A percentile compares a stretch with the other conserved stretches of the same genome.
Conservation (phyloP, 2,329 filamentous ascomycete species). For the Cytospora mali region DNA sequence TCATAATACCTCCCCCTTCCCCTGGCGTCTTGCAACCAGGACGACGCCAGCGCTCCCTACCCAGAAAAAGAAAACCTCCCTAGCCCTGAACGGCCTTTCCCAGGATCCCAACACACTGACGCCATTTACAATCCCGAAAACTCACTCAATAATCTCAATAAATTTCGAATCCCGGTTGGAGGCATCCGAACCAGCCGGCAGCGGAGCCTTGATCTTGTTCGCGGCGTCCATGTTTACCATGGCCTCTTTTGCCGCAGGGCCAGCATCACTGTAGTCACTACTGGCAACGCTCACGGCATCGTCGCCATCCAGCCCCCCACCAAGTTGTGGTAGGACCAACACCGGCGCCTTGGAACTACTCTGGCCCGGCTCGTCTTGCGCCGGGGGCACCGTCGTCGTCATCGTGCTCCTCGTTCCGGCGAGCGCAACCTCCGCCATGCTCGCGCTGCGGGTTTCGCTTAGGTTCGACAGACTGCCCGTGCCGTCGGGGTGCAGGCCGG, state of each 20-base stretch:
- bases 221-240: not conserved
- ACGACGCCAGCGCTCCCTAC: not conserved
- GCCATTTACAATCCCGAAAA: not conserved
- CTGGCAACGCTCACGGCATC: slow-evolving; percentile 32
- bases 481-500: slow-evolving; percentile 27
- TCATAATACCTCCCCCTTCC: not conserved
- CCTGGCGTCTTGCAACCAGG: not conserved
- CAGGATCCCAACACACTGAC: not conserved
- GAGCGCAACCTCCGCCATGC: slow-evolving; percentile 41
- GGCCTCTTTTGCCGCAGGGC: not conserved
- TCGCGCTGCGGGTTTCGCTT: slow-evolving; percentile 29
- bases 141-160: slow-evolving; percentile 48
- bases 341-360: slow-evolving; percentile 3
- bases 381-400: slow-evolving; percentile 16
- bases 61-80: not conserved
- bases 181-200: slow-evolving; percentile 39
- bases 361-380: slow-evolving; percentile 26
- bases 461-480: slow-evolving; percentile 40
- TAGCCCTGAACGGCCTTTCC: not conserved
- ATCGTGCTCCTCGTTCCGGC: slow-evolving; percentile 29
- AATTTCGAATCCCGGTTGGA: slow-evolving; percentile 54
- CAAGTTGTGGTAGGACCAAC: not conserved
- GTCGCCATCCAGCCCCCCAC: not conserved
- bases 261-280: slow-evolving; percentile 17
- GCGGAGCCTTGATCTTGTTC: not conserved